Percentiles rank a stretch among this genome's conserved stretches.
phyloP scores from a whole-genome alignment of 306 rosid genomes.

The Canavalia ensiformis region DNA sequence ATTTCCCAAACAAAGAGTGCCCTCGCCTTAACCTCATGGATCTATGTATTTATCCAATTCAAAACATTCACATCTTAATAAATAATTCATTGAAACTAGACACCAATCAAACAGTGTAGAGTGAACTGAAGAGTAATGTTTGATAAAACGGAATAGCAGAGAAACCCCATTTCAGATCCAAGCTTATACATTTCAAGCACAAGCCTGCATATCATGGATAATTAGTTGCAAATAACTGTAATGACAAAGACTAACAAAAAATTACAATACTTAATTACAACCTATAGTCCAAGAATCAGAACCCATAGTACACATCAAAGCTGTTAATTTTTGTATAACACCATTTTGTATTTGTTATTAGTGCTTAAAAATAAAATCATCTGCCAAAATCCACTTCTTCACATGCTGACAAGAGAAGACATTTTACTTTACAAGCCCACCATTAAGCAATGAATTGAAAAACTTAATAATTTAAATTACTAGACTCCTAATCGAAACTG shows the following conservation, averaged over 20 bases:
- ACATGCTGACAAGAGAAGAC: neutral
- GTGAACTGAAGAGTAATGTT: neutral
- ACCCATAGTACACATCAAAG: conserved; percentile 8
- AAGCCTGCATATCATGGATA: conserved; percentile 1
- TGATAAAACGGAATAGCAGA: neutral
- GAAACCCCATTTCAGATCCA: conserved; percentile 6
- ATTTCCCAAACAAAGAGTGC: neutral
- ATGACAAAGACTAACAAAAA: neutral
- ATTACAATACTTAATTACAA: neutral
- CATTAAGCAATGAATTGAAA: conserved; percentile 7
- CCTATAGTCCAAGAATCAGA: neutral
- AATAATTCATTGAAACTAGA: neutral
- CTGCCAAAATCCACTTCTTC: neutral
- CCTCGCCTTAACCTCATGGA: neutral
- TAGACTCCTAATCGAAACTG: neutral
- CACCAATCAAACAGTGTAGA: neutral
- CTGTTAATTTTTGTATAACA: neutral
- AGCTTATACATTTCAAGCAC: neutral
- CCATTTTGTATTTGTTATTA: neutral
- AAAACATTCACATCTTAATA: neutral
- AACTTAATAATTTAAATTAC: conserved; percentile 14
- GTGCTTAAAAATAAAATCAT: neutral
- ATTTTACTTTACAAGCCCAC: neutral
- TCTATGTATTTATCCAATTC: neutral
- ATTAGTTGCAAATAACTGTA: neutral